phyloP scores from a whole-genome alignment of 306 rosid species.

The Sindora glabra region DNA sequence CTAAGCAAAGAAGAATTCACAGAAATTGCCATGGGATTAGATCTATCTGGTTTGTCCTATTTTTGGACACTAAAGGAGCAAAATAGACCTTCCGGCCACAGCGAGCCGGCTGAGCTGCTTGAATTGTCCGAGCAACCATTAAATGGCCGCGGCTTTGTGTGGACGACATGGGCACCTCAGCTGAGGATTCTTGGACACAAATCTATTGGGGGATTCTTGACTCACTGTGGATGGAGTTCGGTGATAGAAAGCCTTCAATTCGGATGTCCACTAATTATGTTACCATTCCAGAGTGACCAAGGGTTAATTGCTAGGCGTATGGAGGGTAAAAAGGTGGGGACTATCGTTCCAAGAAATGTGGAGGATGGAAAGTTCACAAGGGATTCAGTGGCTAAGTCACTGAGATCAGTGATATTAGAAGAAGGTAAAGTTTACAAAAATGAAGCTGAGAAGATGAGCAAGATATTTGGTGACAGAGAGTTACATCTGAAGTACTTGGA shows the following conservation, averaged over 20 bases:
- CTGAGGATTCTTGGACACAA: conserved; percentile 14
- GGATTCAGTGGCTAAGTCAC: no score
- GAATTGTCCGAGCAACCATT: neutral
- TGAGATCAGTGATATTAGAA: no score
- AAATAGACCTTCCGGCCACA: neutral
- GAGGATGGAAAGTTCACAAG: no score
- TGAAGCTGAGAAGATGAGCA: no score
- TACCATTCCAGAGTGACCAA: no score
- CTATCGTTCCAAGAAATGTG: no score
- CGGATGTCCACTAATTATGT: no score
- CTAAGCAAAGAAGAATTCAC: conserved; percentile 15
- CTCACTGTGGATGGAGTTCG: conserved; percentile 32
- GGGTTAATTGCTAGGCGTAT: no score
- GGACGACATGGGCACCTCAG: conserved; percentile 24
- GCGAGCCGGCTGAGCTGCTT: neutral
- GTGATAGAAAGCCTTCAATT: neutral
- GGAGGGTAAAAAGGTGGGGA: no score
- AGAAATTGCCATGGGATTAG: conserved; percentile 25
- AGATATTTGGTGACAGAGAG: no score
- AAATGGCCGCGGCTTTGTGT: conserved; percentile 1
- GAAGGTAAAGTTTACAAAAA: no score
- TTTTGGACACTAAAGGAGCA: conserved; percentile 9
- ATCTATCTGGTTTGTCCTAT: conserved; percentile 10
- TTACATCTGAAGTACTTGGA: neutral
- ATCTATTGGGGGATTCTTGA: conserved; percentile 24